Conservation (phyloP, 2,329 filamentous ascomycete species). For the Metarhizium humberi region DNA sequence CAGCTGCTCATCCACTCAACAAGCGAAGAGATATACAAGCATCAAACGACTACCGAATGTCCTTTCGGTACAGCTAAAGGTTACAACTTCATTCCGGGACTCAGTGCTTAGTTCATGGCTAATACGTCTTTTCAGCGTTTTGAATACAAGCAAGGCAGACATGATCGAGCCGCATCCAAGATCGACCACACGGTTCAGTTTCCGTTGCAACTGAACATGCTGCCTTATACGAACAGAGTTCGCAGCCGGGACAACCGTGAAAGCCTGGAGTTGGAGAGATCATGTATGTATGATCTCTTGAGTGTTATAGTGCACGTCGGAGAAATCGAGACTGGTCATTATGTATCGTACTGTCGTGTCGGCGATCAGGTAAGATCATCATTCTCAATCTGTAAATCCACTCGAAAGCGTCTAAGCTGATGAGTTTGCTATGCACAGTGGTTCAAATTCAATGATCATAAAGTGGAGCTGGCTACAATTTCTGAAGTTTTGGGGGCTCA, state of each 20-base stretch:
- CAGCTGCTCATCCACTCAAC: slow-evolving; percentile 66
- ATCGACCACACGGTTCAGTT: slow-evolving; percentile 82
- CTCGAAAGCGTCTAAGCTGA: slow-evolving; percentile 4
- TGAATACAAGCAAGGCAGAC: slow-evolving; percentile 58
- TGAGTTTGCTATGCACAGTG: slow-evolving; percentile 42
- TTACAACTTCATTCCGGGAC: slow-evolving; percentile 21
- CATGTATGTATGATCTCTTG: slow-evolving; percentile 75
- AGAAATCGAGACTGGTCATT: slow-evolving; percentile 87
- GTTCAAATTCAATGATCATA: slow-evolving; percentile 95
- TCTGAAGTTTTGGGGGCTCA: slow-evolving; percentile 79
- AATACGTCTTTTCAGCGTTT: slow-evolving; percentile 40
- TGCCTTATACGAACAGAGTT: slow-evolving; percentile 72
- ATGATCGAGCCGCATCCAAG: slow-evolving; percentile 68
- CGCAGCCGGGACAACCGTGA: slow-evolving; percentile 40
- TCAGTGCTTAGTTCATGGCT: not conserved
- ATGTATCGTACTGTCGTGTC: slow-evolving; percentile 79
- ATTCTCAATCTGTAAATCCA: slow-evolving; percentile 4
- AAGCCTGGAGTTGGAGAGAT: slow-evolving; percentile 49
- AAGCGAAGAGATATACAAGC: slow-evolving; percentile 74
- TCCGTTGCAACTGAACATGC: slow-evolving; percentile 78
- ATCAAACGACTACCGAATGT: slow-evolving; percentile 83
- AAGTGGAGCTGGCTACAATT: slow-evolving; percentile 74
- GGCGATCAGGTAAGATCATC: slow-evolving; percentile 47
- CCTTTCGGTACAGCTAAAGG: slow-evolving; percentile 86
- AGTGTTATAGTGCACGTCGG: slow-evolving; percentile 91